Evolutionary conservation across 2,329 filamentous ascomycete genomes (phyloP), one percentile per base, ranked within the genome.

Genomic region (Apiospora malaysiana): DNA sequence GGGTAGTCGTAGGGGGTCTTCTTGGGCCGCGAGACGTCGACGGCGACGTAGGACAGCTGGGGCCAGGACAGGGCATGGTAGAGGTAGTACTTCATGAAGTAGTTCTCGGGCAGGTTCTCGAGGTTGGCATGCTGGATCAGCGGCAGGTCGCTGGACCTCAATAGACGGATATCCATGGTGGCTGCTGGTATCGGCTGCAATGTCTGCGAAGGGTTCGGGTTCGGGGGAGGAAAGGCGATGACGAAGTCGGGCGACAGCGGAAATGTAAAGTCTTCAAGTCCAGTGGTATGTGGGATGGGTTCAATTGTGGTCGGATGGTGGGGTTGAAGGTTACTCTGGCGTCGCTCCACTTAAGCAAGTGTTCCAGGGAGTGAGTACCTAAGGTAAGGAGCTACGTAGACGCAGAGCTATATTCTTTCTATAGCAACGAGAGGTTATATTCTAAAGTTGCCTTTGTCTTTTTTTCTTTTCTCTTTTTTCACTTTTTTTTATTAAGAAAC

Each of bases 71-170:
- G 91, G 21, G 95, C 95, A 84, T 99, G 96, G 89, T 99, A 99
- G 79, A 99, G 91, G 86, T 99, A 99, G 88, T 99, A 99, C 89
- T 99, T 99, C 84, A 97, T 93, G 83, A 98, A 98, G 89, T 99
- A 99, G 88, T 99, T 99, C 84, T 99, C 96, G 75, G 96, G 96
- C 69, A 99, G 89, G 86, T 99, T 99, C 82, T 97, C 97, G 81
- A 99, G 95, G 87, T 99, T 98, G 80, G 95, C 95, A 83, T 97
- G 94, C 85, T 99, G 96, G 81, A 99, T 94, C 80, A 96, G 91
- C 75, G 94, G 94, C 75, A 97, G 93, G 84, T 97, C 94, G 74
- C 90, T 92, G 74, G 94, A 87, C 75, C 90, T 92, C 76, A 99
- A 91, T 74, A 96, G 86, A 75, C 95, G 92, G 83, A 99, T 97